Conservation (phyloP, 805 yeast species). For the Priceomyces carsonii region DNA sequence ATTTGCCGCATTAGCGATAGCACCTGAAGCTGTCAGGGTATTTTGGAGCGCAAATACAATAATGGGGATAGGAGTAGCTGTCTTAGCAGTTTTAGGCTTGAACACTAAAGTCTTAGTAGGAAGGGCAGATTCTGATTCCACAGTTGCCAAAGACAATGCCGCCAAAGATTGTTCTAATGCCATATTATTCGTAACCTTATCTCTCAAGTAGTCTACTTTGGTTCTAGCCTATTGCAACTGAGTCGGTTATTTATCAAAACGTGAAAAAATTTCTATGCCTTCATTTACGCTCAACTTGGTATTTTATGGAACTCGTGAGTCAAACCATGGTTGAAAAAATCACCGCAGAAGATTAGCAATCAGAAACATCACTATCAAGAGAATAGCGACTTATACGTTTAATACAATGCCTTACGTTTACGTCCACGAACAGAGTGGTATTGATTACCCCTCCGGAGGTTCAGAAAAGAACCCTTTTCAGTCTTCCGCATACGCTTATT, state of each 20-base stretch:
- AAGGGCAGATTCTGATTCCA: constrained; percentile 49
- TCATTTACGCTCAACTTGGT: constrained; percentile 1
- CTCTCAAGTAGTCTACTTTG: background rate
- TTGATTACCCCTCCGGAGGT: constrained; percentile 62
- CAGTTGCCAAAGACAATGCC: constrained; percentile 61
- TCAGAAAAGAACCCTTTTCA: constrained; percentile 70
- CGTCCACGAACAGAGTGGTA: constrained; percentile 74
- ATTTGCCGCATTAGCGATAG: constrained; percentile 64
- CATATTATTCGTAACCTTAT: constrained; percentile 35
- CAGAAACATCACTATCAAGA: background rate
- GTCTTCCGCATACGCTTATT: constrained; percentile 82
- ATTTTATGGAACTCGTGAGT: background rate
- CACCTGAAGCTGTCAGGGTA: constrained; percentile 67
- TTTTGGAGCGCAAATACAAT: constrained; percentile 73
- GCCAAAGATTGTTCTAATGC: constrained; percentile 70
- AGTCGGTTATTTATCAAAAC: background rate
- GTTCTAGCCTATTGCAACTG: background rate
- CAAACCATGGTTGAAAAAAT: background rate
- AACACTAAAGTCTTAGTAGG: constrained; percentile 77
- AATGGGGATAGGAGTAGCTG: constrained; percentile 76
- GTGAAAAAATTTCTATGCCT: constrained; percentile 3
- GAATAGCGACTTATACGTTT: background rate
- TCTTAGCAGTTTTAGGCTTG: constrained; percentile 88
- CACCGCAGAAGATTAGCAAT: background rate
- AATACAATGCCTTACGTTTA: constrained; percentile 47